A percentile compares a stretch with the other conserved stretches of the same genome.
Evolutionary conservation across 2,329 filamentous ascomycete genomes (phyloP).

Genomic region (Paracamarosporium sp.): DNA sequence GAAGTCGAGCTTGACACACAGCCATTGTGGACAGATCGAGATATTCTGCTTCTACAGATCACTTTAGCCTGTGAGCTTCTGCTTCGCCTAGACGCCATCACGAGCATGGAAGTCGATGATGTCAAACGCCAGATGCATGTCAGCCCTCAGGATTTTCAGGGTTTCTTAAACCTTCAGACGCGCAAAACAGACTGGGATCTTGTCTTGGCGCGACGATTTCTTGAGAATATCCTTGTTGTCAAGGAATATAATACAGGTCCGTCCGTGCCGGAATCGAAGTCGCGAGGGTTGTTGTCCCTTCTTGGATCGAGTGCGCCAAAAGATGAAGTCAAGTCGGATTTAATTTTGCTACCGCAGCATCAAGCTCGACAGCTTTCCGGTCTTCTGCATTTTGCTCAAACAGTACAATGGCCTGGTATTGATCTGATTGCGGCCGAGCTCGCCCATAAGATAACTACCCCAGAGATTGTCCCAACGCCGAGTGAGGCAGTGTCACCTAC

Average conservation of each 20-base stretch:
- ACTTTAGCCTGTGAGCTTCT: slow-evolving; percentile 62
- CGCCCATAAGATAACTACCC: slow-evolving; percentile 41
- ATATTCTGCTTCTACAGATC: slow-evolving; percentile 63
- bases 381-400: slow-evolving; percentile 58
- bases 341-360: slow-evolving; percentile 44
- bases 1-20: slow-evolving; percentile 25
- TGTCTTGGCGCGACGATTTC: slow-evolving; percentile 59
- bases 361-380: slow-evolving; percentile 55
- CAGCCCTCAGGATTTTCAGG: slow-evolving; percentile 51
- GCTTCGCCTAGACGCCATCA: slow-evolving; percentile 59
- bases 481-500: slow-evolving; percentile 25
- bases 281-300: slow-evolving; percentile 36
- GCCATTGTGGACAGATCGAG: slow-evolving; percentile 52
- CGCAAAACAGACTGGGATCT: slow-evolving; percentile 64
- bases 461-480: slow-evolving; percentile 19
- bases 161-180: slow-evolving; percentile 56
- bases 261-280: slow-evolving; percentile 24
- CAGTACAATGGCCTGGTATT: slow-evolving; percentile 57
- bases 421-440: slow-evolving; percentile 48
- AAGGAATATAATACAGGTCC: slow-evolving; percentile 26
- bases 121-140: slow-evolving; percentile 50
- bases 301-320: slow-evolving; percentile 28
- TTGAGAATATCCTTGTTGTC: slow-evolving; percentile 57
- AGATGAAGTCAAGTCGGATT: slow-evolving; percentile 25
- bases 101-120: slow-evolving; percentile 32